Evolutionary conservation across 495 filamentous ascomycete species (phyloP), one percentile per base, ranked within the genome.

Genomic region (Collariella sp.): DNA sequence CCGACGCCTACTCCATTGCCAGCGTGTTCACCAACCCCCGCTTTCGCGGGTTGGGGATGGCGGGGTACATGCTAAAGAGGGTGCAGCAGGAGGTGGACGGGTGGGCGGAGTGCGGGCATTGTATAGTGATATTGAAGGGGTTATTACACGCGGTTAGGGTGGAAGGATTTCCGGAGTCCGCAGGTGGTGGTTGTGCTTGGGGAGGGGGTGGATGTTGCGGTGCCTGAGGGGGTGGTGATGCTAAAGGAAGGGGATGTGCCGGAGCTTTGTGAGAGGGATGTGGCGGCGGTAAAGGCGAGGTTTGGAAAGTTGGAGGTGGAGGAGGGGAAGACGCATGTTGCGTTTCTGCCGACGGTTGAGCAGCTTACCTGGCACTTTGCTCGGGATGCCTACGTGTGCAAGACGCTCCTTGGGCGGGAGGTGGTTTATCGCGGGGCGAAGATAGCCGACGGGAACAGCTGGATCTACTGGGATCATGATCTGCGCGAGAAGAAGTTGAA

Each of bases 401-500:
- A 46, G 29, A 35, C 48, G 18, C 38, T 60, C 48, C 33, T 33
- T 4, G 54, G 49, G 2, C 46, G 56, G 7, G 49, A 56, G 35
- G 53, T 60, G 3, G 19, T 41, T 16, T 7, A 48, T 19, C 54
- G 58, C 38, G 58, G 58, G 38, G 58, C 58, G 18, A 42, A 43
- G 35, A 59, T 46, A 11, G 51, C 10, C 23, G 47, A 38, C 18
- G 52, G 53, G 10, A 5, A 24, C 5, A 29, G 15, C 15, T 56
- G 58, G 54, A 20, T 60, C 26, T 45, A 39, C n/a, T 60, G 58
- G 58, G 58, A 60, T 23, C 58, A 60, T 42, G 58, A 60, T 42
- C 33, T 60, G 54, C 53, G 58, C 12, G 54, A 60, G 36, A 60
- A 60, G 19, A 60, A 60, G 58, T 29, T 60, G 11, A 60, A 56